Percentiles rank a stretch among this genome's conserved stretches.
Evolutionary conservation across 192 early-diverging fungal species (phyloP).

Genomic region (Mortierella antarctica): DNA sequence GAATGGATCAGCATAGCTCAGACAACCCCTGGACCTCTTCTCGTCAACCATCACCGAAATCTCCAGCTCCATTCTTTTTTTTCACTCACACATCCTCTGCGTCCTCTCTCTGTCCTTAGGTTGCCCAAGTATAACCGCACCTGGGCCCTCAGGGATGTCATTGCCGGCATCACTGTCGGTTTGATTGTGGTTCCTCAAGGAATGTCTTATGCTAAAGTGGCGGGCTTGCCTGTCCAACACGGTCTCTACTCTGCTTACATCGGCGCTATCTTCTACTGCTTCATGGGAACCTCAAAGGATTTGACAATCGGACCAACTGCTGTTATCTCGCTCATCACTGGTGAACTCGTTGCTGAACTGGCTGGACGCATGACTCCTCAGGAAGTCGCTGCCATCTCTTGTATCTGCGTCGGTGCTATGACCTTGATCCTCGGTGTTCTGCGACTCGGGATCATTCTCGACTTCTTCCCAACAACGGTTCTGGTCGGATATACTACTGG

Average conservation of each 20-base stretch:
- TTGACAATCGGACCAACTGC: slow-evolving; percentile 81
- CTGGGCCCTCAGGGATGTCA: slow-evolving; percentile 64
- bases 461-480: slow-evolving; percentile 86
- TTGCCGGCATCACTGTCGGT: slow-evolving; percentile 85
- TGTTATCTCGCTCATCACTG: slow-evolving; percentile 81
- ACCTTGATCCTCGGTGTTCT: slow-evolving; percentile 78
- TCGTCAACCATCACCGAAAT: background rate
- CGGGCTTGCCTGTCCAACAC: slow-evolving; percentile 71
- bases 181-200: slow-evolving; percentile 79
- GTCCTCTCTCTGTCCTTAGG: slow-evolving; percentile 2
- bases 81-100: background rate
- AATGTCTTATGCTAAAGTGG: slow-evolving; percentile 80
- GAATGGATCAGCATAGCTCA: background rate
- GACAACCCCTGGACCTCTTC: background rate
- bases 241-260: slow-evolving; percentile 81
- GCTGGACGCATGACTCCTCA: slow-evolving; percentile 62
- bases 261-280: slow-evolving; percentile 70
- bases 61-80: background rate
- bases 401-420: slow-evolving; percentile 69
- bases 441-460: slow-evolving; percentile 86
- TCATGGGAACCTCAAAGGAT: slow-evolving; percentile 83
- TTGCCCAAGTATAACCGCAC: slow-evolving; percentile 49
- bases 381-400: slow-evolving; percentile 73
- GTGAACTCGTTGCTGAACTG: slow-evolving; percentile 67
- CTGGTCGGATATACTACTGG: slow-evolving; percentile 92